These are phyloP conservation scores for Trichoderma oligosporum DNA, from an alignment of 2,329 filamentous ascomycete genomes.

Conservation along the genomic window DNA sequence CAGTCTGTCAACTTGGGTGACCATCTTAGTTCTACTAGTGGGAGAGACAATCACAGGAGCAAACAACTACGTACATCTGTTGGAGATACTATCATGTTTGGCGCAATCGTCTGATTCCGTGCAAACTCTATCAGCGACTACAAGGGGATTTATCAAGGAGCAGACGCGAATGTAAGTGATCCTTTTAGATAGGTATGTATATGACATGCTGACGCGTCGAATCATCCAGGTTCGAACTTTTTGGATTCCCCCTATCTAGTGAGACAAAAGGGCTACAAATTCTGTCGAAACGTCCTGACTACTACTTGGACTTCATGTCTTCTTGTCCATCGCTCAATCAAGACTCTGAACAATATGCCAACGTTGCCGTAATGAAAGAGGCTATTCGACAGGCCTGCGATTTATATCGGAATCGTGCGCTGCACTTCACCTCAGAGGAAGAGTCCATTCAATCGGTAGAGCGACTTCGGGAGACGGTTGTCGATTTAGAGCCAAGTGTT, in stretches of 20 bases:
- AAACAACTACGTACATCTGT: slow-evolving; percentile 8
- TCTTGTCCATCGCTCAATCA: neutral
- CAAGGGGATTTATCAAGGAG: slow-evolving; percentile 4
- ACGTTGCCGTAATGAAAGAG: slow-evolving; percentile 10
- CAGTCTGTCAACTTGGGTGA: slow-evolving; percentile 11
- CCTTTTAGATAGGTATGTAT: too few relatives aligned
- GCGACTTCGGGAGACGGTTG: slow-evolving; percentile 7
- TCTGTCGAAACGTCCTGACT: slow-evolving; percentile 4
- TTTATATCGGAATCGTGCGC: slow-evolving; percentile 10
- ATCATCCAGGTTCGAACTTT: slow-evolving; percentile 4
- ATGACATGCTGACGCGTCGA: neutral
- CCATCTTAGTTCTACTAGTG: slow-evolving; percentile 1
- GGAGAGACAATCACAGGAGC: slow-evolving; percentile 10
- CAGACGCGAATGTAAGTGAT: slow-evolving; percentile 11
- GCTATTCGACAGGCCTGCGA: slow-evolving; percentile 9
- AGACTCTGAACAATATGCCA: slow-evolving; percentile 6
- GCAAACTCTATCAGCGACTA: neutral
- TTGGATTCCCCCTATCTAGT: slow-evolving; percentile 9
- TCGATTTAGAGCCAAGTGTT: slow-evolving; percentile 2
- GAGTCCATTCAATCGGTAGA: slow-evolving; percentile 9
- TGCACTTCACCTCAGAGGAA: neutral
- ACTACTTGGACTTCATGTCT: slow-evolving; percentile 11
- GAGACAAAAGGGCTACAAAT: slow-evolving; percentile 10
- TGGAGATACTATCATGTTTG: slow-evolving; percentile 5
- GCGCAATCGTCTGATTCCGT: slow-evolving; percentile 6